A percentile compares a stretch with the other conserved stretches of the same genome.
Conservation (phyloP, 306 rosid genomes). For the Rubus idaeus region DNA sequence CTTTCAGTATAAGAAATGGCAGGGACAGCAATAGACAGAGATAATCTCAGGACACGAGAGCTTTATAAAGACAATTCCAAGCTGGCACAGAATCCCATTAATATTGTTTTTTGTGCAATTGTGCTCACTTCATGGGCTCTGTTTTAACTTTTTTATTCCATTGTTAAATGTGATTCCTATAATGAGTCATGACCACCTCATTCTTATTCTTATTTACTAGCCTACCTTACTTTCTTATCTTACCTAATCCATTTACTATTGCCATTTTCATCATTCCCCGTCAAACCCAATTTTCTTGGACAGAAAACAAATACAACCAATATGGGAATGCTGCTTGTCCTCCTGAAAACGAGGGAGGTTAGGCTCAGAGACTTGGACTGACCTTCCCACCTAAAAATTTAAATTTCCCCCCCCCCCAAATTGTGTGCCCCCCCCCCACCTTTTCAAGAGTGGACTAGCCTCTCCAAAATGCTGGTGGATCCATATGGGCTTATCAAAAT, state of each 20-base stretch:
- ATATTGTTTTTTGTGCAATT: constrained; percentile 25
- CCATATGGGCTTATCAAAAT: no score
- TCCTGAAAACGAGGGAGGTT: background rate
- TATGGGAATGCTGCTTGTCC: background rate
- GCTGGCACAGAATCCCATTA: constrained; percentile 39
- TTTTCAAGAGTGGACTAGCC: background rate
- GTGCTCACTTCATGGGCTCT: constrained; percentile 21
- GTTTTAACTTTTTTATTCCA: background rate
- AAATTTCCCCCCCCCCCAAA: no score
- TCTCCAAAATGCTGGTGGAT: background rate
- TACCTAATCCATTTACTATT: background rate
- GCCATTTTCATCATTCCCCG: background rate
- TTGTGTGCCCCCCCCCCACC: no score
- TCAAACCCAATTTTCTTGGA: background rate
- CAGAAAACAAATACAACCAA: background rate
- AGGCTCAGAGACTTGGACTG: background rate
- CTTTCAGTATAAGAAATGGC: background rate
- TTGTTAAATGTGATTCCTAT: background rate
- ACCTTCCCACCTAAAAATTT: no score
- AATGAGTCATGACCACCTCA: background rate
- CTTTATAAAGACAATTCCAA: background rate
- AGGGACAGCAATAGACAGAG: background rate
- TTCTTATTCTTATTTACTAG: background rate
- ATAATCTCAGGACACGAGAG: background rate
- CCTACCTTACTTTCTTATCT: background rate